Evolutionary conservation across 1,139 yeast genomes (phyloP), one percentile per base, ranked within the genome.

Genomic region (Pichia sp.): DNA sequence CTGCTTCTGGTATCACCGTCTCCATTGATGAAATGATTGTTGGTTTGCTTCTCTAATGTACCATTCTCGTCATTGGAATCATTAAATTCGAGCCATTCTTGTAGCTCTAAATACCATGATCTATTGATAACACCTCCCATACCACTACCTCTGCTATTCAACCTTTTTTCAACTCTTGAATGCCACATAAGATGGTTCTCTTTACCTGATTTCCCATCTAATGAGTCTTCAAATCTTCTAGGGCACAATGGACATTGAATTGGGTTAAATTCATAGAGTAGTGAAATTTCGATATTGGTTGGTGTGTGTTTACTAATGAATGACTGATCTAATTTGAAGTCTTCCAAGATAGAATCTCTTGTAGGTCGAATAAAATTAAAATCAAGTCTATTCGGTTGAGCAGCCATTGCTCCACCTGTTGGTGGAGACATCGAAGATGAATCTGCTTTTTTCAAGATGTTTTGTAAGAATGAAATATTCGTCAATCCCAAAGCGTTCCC

Each of bases 131-230:
- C 77, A 28, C 51, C 51, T 26, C 49, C 50, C 38, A 62, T 56
- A 11, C 50, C 50, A 49, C 65, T 69, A 29, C 64, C 60, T 37
- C 75, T 82, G 42, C 66, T 66, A 41, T 85, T 77, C 43, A 85
- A 68, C 56, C 85, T 82, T 58, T 85, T 85, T 62, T 87, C 90
- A 45, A 87, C 85, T 58, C 97, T 77, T 68, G 88, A 88, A 68
- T 92, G 98, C 97, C 97, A 92, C 64, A 92, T 98, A 55, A 87
- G 68, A 64, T 92, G 98, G 7, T 71, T 70, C 49, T 83, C 72
- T 47, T 74, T 72, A 40, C 61, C 64, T 27, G 64, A 66, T 23
- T 72, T 69, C 3, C 94, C 95, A 44, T 72, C 75, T 2, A 66
- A 68, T 39, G 81, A 77, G 43, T 75, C 75, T 6, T 78, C 71